Conservation (phyloP, 352 stramenopile genomes). For the Saprolegnia diclina region DNA sequence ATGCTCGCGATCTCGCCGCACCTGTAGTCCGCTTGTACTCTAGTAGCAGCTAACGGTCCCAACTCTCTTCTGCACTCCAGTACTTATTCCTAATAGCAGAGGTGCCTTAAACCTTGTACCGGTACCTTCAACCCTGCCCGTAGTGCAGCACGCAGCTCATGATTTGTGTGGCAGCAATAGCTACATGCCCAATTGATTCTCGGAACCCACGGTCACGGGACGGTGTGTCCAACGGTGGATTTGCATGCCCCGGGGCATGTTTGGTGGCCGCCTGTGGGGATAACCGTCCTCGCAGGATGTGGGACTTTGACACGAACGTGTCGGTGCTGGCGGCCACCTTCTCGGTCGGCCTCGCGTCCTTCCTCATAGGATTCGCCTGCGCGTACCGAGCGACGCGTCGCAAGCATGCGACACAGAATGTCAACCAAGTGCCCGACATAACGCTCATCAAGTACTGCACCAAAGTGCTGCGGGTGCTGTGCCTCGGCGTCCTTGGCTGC, state of each 20-base stretch:
- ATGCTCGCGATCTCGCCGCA: no score
- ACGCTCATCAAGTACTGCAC: slow-evolving; percentile 22
- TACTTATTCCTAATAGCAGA: no score
- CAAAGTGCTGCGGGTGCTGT: slow-evolving; percentile 12
- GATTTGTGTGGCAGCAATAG: no score
- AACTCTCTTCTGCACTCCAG: no score
- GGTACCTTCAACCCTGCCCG: no score
- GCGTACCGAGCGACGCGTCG: slow-evolving; percentile 2
- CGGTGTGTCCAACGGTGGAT: not conserved
- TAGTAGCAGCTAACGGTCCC: no score
- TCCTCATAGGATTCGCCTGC: not conserved
- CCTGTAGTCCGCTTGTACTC: no score
- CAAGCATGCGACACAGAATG: slow-evolving; percentile 1
- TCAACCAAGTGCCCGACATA: slow-evolving; percentile 11
- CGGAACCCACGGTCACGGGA: no score
- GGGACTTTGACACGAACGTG: slow-evolving; percentile 19
- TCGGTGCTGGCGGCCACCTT: not conserved
- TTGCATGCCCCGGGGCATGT: not conserved
- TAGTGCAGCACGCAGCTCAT: no score
- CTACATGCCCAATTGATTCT: no score
- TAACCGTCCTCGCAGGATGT: not conserved
- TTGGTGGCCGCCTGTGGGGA: not conserved
- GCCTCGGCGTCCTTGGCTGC: not conserved
- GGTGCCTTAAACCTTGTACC: no score
- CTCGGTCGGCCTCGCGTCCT: not conserved